Conservation (phyloP, 371 early-diverging fungal species). For the Funneliformis caledonium region DNA sequence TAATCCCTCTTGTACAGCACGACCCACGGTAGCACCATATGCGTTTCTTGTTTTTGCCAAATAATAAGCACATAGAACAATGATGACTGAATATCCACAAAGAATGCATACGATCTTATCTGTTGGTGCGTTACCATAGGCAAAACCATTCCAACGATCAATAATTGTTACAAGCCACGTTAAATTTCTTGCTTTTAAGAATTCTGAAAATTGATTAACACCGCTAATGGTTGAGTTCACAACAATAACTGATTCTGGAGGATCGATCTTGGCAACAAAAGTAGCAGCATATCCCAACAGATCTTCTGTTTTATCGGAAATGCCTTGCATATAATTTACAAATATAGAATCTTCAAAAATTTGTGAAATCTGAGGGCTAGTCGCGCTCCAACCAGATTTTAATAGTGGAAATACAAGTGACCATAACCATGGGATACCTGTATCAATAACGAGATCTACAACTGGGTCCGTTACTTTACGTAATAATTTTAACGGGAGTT, state of each 20-base stretch:
- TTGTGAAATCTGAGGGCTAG: constrained; percentile 4
- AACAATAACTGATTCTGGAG: neutral
- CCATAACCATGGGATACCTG: constrained; percentile 45
- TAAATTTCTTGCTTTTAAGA: constrained; percentile 30
- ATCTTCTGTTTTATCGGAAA: constrained; percentile 33
- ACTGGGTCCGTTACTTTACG: constrained; percentile 60
- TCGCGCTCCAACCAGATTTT: constrained; percentile 26
- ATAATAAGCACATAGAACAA: constrained; percentile 58
- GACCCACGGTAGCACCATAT: constrained; percentile 49
- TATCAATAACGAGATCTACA: constrained; percentile 58
- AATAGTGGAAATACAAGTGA: constrained; percentile 19
- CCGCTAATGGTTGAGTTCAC: neutral
- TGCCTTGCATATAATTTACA: constrained; percentile 38
- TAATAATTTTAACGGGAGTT: constrained; percentile 55
- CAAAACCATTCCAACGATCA: constrained; percentile 58
- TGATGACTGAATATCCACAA: constrained; percentile 55
- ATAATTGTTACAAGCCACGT: constrained; percentile 40
- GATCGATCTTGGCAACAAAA: constrained; percentile 5
- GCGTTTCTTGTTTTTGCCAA: constrained; percentile 48
- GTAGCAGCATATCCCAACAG: constrained; percentile 38
- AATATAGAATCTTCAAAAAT: constrained; percentile 22
- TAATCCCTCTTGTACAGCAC: constrained; percentile 52
- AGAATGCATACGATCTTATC: constrained; percentile 57
- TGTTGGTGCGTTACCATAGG: constrained; percentile 49
- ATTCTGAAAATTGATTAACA: constrained; percentile 15